Conservation (phyloP, 164 flowering plant genomes). For the Vitis amurensis region DNA sequence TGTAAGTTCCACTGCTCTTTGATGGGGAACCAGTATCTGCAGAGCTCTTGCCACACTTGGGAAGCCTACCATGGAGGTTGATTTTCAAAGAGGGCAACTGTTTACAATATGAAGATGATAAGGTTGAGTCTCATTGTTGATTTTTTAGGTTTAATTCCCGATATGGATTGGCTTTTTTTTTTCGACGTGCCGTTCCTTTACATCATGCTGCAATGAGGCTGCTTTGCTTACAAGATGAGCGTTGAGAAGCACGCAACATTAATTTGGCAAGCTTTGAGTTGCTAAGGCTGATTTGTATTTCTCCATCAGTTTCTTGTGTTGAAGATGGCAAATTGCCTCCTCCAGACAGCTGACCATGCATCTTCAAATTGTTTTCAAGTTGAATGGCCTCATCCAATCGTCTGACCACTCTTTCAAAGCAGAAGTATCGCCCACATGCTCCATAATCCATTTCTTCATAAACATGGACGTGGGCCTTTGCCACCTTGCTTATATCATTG, state of each 20-base stretch:
- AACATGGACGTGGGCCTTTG: constrained; percentile 33
- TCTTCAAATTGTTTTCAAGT: constrained; percentile 28
- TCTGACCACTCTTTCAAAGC: constrained; percentile 25
- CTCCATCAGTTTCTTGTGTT: neutral
- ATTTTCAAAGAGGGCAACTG: too few species aligned
- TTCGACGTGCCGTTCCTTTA: too few species aligned
- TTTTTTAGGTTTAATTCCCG: too few species aligned
- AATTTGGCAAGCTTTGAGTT: constrained; percentile 27
- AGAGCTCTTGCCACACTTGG: too few species aligned
- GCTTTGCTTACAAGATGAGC: constrained; percentile 14
- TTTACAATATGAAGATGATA: too few species aligned
- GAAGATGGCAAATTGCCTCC: neutral
- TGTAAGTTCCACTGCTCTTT: too few species aligned
- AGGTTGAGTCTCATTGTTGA: too few species aligned
- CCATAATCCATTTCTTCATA: constrained; percentile 46
- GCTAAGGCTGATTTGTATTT: constrained; percentile 17
- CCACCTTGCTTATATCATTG: constrained; percentile 27
- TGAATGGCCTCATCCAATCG: constrained; percentile 30
- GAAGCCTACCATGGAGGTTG: too few species aligned
- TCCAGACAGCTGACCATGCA: constrained; percentile 15
- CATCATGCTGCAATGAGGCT: too few species aligned
- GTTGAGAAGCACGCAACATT: constrained; percentile 11
- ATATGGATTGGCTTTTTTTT: too few species aligned
- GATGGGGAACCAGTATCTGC: too few species aligned
- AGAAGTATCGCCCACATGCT: constrained; percentile 35